A percentile compares a stretch with the other conserved stretches of the same genome.
Conservation (phyloP, 176 grass and related monocot genomes). For the barley (Hordeum vulgare) region DNA sequence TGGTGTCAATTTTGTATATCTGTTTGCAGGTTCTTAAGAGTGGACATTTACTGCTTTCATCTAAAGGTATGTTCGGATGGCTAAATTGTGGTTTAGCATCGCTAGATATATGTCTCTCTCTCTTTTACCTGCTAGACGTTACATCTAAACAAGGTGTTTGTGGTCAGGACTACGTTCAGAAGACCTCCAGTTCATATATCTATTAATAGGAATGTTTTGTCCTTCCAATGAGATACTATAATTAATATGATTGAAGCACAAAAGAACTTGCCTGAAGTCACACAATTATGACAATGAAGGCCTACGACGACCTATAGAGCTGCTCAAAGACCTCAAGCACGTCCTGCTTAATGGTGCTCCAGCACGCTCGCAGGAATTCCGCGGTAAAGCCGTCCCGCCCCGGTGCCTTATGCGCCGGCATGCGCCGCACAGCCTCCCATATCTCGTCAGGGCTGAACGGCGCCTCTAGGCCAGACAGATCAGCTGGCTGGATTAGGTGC, state of each 20-base stretch:
- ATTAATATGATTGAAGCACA: constrained; percentile 13
- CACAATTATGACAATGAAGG: background rate
- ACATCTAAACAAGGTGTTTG: constrained; percentile 15
- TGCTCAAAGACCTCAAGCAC: too few relatives aligned
- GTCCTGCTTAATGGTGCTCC: too few relatives aligned
- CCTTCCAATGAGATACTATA: constrained; percentile 14
- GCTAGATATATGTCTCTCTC: constrained; percentile 3
- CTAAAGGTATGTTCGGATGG: constrained; percentile 59
- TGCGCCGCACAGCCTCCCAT: too few relatives aligned
- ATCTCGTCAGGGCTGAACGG: too few relatives aligned
- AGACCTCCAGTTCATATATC: background rate
- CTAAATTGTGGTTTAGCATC: constrained; percentile 24
- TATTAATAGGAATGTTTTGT: constrained; percentile 23
- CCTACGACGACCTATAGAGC: too few relatives aligned
- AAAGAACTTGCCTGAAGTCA: constrained; percentile 2
- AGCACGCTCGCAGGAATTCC: too few relatives aligned
- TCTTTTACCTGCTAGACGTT: background rate
- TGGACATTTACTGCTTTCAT: constrained; percentile 84
- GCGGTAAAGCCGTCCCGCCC: too few relatives aligned
- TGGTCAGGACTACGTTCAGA: constrained; percentile 1
- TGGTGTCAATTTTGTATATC: background rate
- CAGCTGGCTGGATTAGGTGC: too few relatives aligned
- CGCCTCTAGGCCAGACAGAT: too few relatives aligned
- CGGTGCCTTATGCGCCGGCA: too few relatives aligned
- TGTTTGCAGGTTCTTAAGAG: constrained; percentile 70